Evolutionary conservation across 352 stramenopile species (phyloP), one percentile per base, ranked within the genome.

Genomic region (Pythium periplocum): DNA sequence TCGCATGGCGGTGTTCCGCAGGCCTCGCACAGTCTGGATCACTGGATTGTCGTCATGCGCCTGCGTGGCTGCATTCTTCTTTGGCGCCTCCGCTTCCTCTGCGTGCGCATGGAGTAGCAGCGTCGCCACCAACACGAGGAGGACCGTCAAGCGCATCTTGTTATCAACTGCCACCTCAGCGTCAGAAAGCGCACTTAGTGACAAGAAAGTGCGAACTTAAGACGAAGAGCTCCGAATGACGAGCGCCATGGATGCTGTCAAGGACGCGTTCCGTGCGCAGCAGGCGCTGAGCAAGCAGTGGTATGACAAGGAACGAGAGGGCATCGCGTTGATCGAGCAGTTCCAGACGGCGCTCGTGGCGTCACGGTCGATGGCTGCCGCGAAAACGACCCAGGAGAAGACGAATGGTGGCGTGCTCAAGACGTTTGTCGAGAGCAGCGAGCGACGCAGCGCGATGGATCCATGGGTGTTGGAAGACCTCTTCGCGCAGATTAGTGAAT

Each of bases 1-100:
- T 45, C 78, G 78, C 74, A 92, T 87, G 9, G 81, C 83, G 2
- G 71, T 49, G 65, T 94, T 92, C 36, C 83, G 81, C 45, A 92
- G 64, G 0, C 66, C 67, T 31, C 81, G 81, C 41, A 92, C 69
- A n/a, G 74, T 53, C 47, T 76, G 62, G 66, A 92, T 81, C 9
- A 68, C 69, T 1, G 83, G 81, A 55, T 94, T 68, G 38, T 79
- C 66, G 55, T 90, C 79, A 2, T 71, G 65, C 38, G 67, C 48
- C 58, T 55, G 49, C 51, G 70, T 48, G 65, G 75, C 17, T 26
- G 17, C 17, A 26, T 0, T 26, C 17, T 26, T 26, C 17, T 26
- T 26, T 26, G 17, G 17, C 17, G 17, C 17, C 17, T 26, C 17
- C 17, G 17, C 17, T 26, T 26, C 17, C 17, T 26, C 17, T 26